Base-by-base conservation (phyloP, 768 basidiomycete species). In the Mycena galericulata region DNA sequence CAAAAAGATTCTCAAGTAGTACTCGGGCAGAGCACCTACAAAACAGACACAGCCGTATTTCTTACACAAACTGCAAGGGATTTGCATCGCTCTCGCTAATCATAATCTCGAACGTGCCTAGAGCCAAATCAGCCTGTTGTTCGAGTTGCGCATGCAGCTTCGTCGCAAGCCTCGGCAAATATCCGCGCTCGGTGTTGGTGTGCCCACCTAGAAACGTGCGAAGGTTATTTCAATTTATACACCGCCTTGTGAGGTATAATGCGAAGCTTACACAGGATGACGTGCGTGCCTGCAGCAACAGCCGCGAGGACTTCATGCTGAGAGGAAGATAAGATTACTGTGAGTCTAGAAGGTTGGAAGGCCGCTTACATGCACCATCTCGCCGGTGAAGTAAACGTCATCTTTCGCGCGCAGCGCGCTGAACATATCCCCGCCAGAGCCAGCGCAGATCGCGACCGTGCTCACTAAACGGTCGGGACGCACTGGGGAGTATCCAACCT, bases 121-220 rank as follows among this genome's bases (percentile, higher is more conserved):
- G 75, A 45, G 75, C 79, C 67, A 78, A 70, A 50, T 75, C 75
- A 62, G 73, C 70, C 67, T 71, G 73, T 67, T 71, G 76, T 22
- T 77, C 77, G 45, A 93, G 81, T 77, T 90, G 87, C 53, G 75
- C 72, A 67, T 78, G 75, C 68, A 98, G 83, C 79, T 89, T 90
- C 15, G 82, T 78, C 40, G 90, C 90, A 32, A 98, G 87, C 27
- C 88, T 82, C 20, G 90, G 88, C 61, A 99, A 90, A 80, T 95
- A 98, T 0, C 95, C 95, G 34, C 97, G 92, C 82, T 99, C 97
- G 49, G 97, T 97, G 79, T 96, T 96, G 18, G 95, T 93, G 80
- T 98, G 97, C 20, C 94, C 94, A 76, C 92, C 93, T 94, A 72
- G 41, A 47, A 53, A 45, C 17, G 9, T 29, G 49, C 9, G 17